phyloP scores from a whole-genome alignment of 176 grass and related monocot species.

The Puya raimondii region DNA sequence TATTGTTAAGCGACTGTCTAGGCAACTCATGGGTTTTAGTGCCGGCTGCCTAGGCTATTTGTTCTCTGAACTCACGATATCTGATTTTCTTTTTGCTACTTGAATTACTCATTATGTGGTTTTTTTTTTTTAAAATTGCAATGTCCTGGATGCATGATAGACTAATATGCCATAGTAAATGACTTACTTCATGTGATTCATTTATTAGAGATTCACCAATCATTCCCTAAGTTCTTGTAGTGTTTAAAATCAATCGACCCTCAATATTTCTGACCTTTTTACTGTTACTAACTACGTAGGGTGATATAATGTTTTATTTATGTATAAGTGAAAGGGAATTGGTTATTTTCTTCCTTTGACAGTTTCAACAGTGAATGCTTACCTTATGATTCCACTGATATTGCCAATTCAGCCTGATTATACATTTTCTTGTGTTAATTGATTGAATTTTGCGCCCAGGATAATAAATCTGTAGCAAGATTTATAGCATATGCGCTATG shows the following conservation, averaged over 20 bases:
- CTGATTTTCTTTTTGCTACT: neutral
- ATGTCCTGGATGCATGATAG: neutral
- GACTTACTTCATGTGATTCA: neutral
- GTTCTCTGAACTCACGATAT: neutral
- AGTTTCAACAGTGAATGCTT: neutral
- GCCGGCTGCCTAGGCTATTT: no score
- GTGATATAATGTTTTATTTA: no score
- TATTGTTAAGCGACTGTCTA: no score
- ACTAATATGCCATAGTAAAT: neutral
- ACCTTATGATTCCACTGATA: no score
- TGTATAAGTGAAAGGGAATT: no score
- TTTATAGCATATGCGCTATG: constrained; percentile 91
- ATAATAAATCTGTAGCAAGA: constrained; percentile 67
- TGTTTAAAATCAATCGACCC: neutral
- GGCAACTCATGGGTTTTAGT: no score
- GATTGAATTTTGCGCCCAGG: constrained; percentile 47
- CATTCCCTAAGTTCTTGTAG: neutral
- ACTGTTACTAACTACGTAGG: no score
- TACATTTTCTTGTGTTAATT: constrained; percentile 6
- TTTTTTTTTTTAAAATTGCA: neutral
- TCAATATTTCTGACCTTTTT: neutral
- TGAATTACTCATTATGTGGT: neutral
- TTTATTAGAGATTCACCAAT: neutral
- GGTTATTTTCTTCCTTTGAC: neutral
- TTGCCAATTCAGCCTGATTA: neutral